A percentile compares a stretch with the other conserved stretches of the same genome.
phyloP scores from a whole-genome alignment of 306 rosid species.

The Lupinus albus region DNA sequence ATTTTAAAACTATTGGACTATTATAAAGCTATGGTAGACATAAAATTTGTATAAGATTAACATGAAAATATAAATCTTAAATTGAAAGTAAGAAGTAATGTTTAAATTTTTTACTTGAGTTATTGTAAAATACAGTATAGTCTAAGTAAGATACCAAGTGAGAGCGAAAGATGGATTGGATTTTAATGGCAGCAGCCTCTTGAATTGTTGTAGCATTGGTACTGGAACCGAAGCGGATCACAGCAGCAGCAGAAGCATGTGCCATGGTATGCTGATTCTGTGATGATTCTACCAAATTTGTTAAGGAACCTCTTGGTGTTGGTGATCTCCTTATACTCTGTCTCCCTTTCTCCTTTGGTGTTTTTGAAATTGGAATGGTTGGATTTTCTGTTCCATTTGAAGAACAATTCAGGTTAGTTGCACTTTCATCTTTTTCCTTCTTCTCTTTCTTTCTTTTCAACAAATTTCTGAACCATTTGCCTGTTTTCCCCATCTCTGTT shows the following conservation, averaged over 20 bases:
- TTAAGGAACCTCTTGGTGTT: conserved; percentile 40
- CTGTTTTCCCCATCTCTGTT: conserved; percentile 71
- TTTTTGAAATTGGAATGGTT: conserved; percentile 55
- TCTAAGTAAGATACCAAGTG: conserved; percentile 57
- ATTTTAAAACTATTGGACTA: too few species aligned
- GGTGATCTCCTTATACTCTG: conserved; percentile 94
- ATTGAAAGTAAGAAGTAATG: too few species aligned
- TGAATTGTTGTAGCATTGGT: conserved; percentile 44
- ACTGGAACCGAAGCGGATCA: conserved; percentile 54
- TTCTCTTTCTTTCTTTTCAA: conserved; percentile 76
- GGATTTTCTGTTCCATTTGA: conserved; percentile 53
- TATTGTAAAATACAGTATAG: too few species aligned
- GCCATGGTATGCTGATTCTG: too few species aligned
- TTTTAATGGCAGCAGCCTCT: conserved; percentile 73
- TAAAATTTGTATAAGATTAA: too few species aligned
- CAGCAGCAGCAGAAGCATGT: too few species aligned
- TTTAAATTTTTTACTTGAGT: too few species aligned
- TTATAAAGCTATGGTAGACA: too few species aligned
- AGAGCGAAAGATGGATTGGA: conserved; percentile 83
- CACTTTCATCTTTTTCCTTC: conserved; percentile 42
- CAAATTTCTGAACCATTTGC: conserved; percentile 79
- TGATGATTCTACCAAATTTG: conserved; percentile 42
- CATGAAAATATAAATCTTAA: too few species aligned
- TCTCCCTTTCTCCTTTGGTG: conserved; percentile 76
- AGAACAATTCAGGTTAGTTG: conserved; percentile 42